Base-by-base conservation (phyloP, 257 asterid genomes). In the Solanum etuberosum region DNA sequence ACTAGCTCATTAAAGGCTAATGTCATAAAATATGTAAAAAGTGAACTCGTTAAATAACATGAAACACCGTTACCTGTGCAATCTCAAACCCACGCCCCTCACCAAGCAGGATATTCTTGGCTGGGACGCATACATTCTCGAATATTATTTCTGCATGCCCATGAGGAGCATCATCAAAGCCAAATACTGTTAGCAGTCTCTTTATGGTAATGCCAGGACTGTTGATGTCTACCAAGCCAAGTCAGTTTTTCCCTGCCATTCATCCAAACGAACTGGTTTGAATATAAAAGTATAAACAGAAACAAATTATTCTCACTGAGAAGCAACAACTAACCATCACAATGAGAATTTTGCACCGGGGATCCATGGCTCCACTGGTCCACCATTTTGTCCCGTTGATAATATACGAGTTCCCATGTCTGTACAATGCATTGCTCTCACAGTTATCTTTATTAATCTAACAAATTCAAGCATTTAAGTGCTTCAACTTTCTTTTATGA, bases 361-460 rank as follows among this genome's bases (percentile, higher is more conserved):
- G 99, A 92, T 97, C 99, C 99, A 97, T 95, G 89, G 99, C 99
- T 88, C 99, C 99, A 40, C 98, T 95, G 8, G 99, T 95, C 99
- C 99, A 97, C 99, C 99, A 97, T 89, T 97, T 97, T 73, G 90
- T 93, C 87, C 99, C 99, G 51, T 95, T 95, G 90, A 97, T 93
- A 89, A 97, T 90, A 88, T 94, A 97, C 0, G 96, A 94, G 91
- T 94, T 93, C 63, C 92, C 99, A 31, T 90, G 83, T 86, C 99
- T 97, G 89, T 57, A 85, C 65, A 87, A 88, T 78, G 83, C 80
- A 90, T 87, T 38, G 29, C 40, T 46, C 65, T 12, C 38, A 78
- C 14, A 8, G 27, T 80, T 43, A 43, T 16, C 46, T 77, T 27
- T 43, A 29, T 16, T 80, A 29, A 27, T 78, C 67, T 43, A 80